Conservation (phyloP, 345 rosid genomes). For the Moricandia arvensis region DNA sequence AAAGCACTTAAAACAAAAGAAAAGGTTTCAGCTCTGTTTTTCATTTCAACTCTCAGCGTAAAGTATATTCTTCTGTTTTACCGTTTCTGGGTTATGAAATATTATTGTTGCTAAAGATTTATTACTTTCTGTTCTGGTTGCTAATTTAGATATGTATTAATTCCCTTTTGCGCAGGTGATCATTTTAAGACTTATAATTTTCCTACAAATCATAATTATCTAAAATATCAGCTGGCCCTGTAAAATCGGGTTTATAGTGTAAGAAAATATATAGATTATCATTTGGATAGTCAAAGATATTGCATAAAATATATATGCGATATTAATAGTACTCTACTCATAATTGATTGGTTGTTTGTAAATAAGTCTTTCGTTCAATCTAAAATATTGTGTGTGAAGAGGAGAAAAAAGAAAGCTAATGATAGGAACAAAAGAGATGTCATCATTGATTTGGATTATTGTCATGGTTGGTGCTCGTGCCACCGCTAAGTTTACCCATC, state of each 20-base stretch:
- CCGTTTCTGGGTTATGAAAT: constrained; percentile 1
- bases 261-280: neutral
- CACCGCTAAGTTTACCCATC: constrained; percentile 6
- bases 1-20: neutral
- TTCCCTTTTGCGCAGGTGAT: neutral
- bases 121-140: neutral
- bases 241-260: neutral
- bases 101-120: constrained; percentile 7
- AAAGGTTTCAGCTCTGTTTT: neutral
- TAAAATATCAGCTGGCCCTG: neutral
- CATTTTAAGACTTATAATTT: neutral
- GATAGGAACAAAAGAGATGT: neutral
- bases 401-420: neutral
- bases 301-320: neutral
- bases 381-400: neutral
- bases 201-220: neutral
- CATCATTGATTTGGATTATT: constrained; percentile 17
- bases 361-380: neutral
- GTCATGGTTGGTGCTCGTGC: constrained; percentile 13
- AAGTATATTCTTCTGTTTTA: constrained; percentile 20
- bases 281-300: neutral
- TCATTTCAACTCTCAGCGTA: constrained; percentile 13
- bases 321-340: neutral
- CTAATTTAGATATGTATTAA: neutral
- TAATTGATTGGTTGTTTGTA: constrained; percentile 5